Conservation (phyloP, 352 stramenopile genomes). For the Phytophthora lateralis region DNA sequence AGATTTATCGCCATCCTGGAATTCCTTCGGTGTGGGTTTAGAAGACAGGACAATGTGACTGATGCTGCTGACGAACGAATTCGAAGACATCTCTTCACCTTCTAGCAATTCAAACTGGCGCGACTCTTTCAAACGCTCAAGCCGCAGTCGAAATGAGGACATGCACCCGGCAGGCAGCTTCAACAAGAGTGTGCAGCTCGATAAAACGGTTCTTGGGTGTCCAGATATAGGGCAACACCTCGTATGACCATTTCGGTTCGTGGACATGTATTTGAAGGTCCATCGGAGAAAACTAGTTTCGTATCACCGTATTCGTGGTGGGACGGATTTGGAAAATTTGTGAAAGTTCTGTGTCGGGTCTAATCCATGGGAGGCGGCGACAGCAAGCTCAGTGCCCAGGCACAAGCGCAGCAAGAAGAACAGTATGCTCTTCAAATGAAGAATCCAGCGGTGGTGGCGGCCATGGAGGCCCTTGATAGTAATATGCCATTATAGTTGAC, state of each 20-base stretch:
- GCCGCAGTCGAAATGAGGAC: conserved; percentile 19
- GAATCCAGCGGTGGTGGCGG: conserved; percentile 38
- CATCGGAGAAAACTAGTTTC: neutral
- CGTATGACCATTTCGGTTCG: neutral
- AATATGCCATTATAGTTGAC: conserved; percentile 4
- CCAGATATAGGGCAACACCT: conserved; percentile 16
- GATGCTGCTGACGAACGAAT: conserved; percentile 25
- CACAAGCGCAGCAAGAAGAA: conserved; percentile 32
- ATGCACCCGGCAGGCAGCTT: conserved; percentile 6
- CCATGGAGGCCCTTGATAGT: conserved; percentile 46
- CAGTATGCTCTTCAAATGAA: conserved; percentile 46
- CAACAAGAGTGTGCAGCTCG: neutral
- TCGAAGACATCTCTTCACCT: conserved; percentile 10
- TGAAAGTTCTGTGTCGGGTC: neutral
- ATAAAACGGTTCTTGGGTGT: conserved; percentile 17
- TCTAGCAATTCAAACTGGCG: conserved; percentile 17
- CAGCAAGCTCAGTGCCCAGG: conserved; percentile 42
- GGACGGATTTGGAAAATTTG: conserved; percentile 1
- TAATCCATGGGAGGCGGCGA: conserved; percentile 44
- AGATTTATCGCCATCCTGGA: neutral
- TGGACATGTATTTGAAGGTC: neutral
- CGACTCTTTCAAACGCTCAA: conserved; percentile 11
- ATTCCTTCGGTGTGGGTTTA: conserved; percentile 8
- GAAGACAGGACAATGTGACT: conserved; percentile 26
- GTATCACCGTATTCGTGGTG: neutral